Base-by-base conservation (phyloP, 495 filamentous ascomycete species). In the Massariosphaeria phaeospora region DNA sequence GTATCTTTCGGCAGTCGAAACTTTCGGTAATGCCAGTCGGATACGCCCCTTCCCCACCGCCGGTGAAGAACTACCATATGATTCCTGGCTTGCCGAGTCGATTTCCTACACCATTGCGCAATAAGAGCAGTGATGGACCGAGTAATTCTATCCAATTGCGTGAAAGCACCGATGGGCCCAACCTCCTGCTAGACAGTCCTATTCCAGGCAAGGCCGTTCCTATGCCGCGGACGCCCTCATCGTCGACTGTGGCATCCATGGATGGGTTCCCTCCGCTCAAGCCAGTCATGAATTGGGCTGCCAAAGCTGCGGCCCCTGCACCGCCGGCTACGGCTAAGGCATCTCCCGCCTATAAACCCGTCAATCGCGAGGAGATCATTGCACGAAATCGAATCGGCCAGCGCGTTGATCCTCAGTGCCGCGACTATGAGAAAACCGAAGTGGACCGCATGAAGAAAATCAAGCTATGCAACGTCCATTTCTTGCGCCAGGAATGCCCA, bases 401-500 rank as follows among this genome's bases (percentile, higher is more conserved):
- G 64, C 79, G 88, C 44, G 79, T 86, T 52, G 86, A 88, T 62
- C 75, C 73, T 20, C 74, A 77, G 23, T 67, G 75, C 52, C 73
- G 73, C 52, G 72, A 69, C 27, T 80, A 81, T 53, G 75, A 80
- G 60, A 75, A 76, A 33, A 75, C 80, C 24, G 80, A 84, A 30
- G 69, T 84, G 43, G 75, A 77, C 52, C 74, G 79, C 21, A 61
- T 84, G 55, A 82, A 83, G 65, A 80, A 77, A 61, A 71, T 87
- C 61, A 93, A 94, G 64, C 71, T 91, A 21, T 95, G 89, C 78
- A 93, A 93, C 66, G 86, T 88, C 57, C 81, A 90, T 67, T 91
- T 83, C 67, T 73, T 95, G 24, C 79, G 87, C 25, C 79, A 81
- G 1, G 84, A 84, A 38, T 94, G 89, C 63, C 76, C 80, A 29